These are phyloP conservation scores for Chaetomium tenue DNA, from an alignment of 495 filamentous ascomycete genomes.

Conservation along the genomic window DNA sequence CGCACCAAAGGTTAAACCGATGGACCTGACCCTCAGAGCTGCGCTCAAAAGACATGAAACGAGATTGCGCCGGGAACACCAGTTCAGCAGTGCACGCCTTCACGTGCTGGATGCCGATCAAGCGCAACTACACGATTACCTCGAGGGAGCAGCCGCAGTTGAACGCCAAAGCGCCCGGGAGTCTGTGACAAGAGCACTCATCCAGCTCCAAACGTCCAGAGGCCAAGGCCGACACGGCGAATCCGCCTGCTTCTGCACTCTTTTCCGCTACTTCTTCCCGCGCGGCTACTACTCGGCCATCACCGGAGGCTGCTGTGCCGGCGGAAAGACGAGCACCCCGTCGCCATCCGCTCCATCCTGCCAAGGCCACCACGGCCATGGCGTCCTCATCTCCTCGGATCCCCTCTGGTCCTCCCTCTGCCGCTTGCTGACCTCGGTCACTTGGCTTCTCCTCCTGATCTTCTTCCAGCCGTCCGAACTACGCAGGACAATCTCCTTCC, in stretches of 20 bases:
- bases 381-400: slow-evolving; percentile 15
- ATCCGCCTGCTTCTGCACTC: slow-evolving; percentile 29
- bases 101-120: background rate
- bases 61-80: background rate
- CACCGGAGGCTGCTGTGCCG: slow-evolving; percentile 20
- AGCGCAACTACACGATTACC: background rate
- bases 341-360: background rate
- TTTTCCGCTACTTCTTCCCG: slow-evolving; percentile 24
- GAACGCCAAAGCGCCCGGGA: background rate
- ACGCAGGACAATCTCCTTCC: slow-evolving; percentile 1
- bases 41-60: background rate
- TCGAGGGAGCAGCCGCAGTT: background rate
- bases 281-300: slow-evolving; percentile 14
- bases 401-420: slow-evolving; percentile 18
- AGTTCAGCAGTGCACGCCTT: background rate
- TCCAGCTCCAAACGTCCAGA: background rate
- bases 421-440: slow-evolving; percentile 25
- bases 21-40: background rate
- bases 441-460: slow-evolving; percentile 26
- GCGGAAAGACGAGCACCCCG: background rate
- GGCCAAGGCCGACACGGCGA: background rate
- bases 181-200: slow-evolving; percentile 2
- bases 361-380: slow-evolving; percentile 31
- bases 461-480: slow-evolving; percentile 27
- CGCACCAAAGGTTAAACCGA: background rate